These are phyloP conservation scores for Peniophora sp. DNA, from an alignment of 1,284 basidiomycete genomes.

Conservation along the genomic window DNA sequence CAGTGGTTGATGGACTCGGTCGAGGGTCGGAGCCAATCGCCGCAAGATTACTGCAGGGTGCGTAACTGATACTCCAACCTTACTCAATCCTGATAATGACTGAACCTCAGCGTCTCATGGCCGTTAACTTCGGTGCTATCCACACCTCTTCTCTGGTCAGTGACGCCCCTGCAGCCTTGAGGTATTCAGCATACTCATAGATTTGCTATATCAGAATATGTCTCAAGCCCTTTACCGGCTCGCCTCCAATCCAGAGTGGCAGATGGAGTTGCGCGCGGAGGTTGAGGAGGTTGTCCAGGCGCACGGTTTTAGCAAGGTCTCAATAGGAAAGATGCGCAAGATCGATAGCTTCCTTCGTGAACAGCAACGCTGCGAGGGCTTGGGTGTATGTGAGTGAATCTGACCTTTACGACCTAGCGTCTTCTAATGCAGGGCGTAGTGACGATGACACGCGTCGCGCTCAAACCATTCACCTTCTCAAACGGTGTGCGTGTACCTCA, in stretches of 20 bases:
- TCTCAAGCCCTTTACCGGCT: slow-evolving; percentile 29
- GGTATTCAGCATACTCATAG: too few species aligned
- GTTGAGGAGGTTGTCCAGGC: slow-evolving; percentile 19
- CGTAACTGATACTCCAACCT: too few species aligned
- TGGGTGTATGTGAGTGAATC: not conserved
- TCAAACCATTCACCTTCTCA: slow-evolving; percentile 30
- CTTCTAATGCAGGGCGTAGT: slow-evolving; percentile 17
- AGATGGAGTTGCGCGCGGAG: slow-evolving; percentile 30
- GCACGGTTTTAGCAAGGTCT: slow-evolving; percentile 29
- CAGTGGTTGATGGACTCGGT: slow-evolving; percentile 36
- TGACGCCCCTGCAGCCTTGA: too few species aligned
- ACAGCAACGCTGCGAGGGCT: not conserved
- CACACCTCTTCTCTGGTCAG: slow-evolving; percentile 33
- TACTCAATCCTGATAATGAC: too few species aligned
- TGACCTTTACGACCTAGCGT: slow-evolving; percentile 14
- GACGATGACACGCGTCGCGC: slow-evolving; percentile 24
- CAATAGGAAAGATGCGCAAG: slow-evolving; percentile 17
- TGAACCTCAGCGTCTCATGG: slow-evolving; percentile 28
- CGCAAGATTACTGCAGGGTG: slow-evolving; percentile 13
- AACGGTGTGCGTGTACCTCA: slow-evolving; percentile 35
- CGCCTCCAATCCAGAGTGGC: slow-evolving; percentile 26
- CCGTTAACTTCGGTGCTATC: slow-evolving; percentile 35
- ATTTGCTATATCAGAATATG: slow-evolving; percentile 17
- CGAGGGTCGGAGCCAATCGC: slow-evolving; percentile 20
- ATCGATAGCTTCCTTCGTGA: slow-evolving; percentile 9